A percentile compares a stretch with the other conserved stretches of the same genome.
phyloP scores from a whole-genome alignment of 2,329 filamentous ascomycete species.

The Alternaria longipes region DNA sequence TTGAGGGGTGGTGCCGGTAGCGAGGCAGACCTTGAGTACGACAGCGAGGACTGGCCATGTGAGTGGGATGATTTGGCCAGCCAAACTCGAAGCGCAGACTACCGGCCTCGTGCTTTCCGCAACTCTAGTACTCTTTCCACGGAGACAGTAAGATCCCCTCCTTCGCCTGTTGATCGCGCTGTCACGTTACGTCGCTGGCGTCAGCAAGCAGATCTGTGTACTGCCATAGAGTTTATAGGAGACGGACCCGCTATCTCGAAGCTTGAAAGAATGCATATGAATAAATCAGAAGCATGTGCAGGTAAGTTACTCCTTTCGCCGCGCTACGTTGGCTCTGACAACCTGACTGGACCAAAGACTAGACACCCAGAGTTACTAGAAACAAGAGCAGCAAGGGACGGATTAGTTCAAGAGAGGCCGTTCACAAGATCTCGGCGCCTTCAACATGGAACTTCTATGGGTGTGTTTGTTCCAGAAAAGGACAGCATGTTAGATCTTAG shows the following conservation, averaged over 20 bases:
- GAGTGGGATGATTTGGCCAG: conserved; percentile 9
- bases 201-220: neutral
- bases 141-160: neutral
- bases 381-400: neutral
- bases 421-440: neutral
- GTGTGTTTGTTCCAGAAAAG: neutral
- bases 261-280: neutral
- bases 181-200: neutral
- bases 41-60: conserved; percentile 1
- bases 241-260: neutral
- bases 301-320: neutral
- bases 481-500: neutral
- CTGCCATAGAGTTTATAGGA: neutral
- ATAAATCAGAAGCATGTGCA: neutral
- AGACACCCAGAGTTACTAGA: neutral
- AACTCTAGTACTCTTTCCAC: conserved; percentile 9
- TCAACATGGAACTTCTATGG: neutral
- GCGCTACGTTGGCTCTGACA: neutral
- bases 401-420: neutral
- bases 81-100: neutral
- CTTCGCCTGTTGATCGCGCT: neutral
- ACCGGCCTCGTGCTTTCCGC: neutral
- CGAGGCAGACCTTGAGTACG: neutral
- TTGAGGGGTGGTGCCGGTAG: conserved; percentile 7
- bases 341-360: neutral